phyloP scores from a whole-genome alignment of 169 alveolate genomes.

The Cyclospora cayetanensis region DNA sequence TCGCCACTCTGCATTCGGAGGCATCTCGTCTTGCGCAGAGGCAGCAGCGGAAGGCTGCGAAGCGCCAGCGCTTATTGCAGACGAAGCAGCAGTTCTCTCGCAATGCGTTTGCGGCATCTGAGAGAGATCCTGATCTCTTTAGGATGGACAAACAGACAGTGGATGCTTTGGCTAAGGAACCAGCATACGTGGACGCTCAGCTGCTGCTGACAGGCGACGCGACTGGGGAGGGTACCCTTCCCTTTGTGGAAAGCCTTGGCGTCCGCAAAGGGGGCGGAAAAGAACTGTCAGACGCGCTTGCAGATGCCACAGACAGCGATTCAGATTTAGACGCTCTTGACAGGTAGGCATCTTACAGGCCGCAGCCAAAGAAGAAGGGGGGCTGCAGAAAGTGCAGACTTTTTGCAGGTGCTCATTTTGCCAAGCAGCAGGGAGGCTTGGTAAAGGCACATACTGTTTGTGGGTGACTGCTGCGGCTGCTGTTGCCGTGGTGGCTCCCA shows the following conservation, averaged over 20 bases:
- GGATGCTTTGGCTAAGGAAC: not conserved
- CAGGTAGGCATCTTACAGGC: too few species aligned
- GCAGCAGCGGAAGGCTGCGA: conserved; percentile 44
- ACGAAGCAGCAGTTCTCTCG: conserved; percentile 11
- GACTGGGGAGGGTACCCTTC: too few species aligned
- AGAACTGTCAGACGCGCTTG: too few species aligned
- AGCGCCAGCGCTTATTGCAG: conserved; percentile 33
- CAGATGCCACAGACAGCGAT: not conserved
- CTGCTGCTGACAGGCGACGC: conserved; percentile 18
- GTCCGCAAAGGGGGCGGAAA: not conserved
- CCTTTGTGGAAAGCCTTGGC: too few species aligned
- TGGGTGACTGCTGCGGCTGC: too few species aligned
- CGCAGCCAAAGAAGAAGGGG: too few species aligned
- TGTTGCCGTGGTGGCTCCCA: too few species aligned
- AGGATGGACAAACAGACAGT: not conserved
- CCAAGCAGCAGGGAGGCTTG: too few species aligned
- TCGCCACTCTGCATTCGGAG: conserved; percentile 5
- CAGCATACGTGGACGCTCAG: not conserved
- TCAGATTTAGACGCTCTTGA: not conserved
- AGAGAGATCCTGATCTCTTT: conserved; percentile 57
- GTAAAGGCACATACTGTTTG: too few species aligned
- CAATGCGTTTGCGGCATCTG: not conserved
- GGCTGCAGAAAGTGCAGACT: too few species aligned
- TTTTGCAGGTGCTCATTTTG: too few species aligned
- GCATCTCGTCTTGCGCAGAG: conserved; percentile 17